phyloP scores from a whole-genome alignment of 2,329 filamentous ascomycete genomes.

The Monosporascus sp. region DNA sequence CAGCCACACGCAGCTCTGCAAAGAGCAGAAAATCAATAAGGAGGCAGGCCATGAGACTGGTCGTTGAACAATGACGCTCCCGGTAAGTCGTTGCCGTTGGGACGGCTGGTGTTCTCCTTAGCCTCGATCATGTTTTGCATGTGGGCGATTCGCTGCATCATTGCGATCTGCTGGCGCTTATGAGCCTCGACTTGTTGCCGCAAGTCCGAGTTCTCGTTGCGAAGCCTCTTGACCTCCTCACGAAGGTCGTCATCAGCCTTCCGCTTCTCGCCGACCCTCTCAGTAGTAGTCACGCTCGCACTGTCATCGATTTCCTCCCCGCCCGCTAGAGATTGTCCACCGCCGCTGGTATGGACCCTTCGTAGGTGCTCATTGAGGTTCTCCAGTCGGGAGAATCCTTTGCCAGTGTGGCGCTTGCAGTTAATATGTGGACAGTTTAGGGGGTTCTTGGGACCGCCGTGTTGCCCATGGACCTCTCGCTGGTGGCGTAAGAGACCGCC shows the following conservation, averaged over 20 bases:
- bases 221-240: slow-evolving; percentile 63
- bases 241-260: slow-evolving; percentile 50
- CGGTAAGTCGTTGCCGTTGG: neutral
- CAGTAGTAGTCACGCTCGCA: neutral
- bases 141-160: slow-evolving; percentile 11
- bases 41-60: too few relatives aligned
- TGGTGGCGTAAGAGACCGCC: slow-evolving; percentile 86
- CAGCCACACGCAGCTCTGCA: too few relatives aligned
- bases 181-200: slow-evolving; percentile 45
- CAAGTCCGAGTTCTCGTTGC: slow-evolving; percentile 59
- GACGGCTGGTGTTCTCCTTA: neutral
- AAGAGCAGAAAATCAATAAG: too few relatives aligned
- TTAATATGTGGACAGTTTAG: slow-evolving; percentile 80
- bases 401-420: slow-evolving; percentile 84
- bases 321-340: slow-evolving; percentile 22
- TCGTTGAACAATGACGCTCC: too few relatives aligned
- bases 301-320: slow-evolving; percentile 37
- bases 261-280: slow-evolving; percentile 38
- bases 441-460: slow-evolving; percentile 81
- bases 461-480: slow-evolving; percentile 87
- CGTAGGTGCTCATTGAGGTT: slow-evolving; percentile 92
- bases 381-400: slow-evolving; percentile 88
- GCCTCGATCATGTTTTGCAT: neutral
- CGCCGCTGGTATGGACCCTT: slow-evolving; percentile 68
- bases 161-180: slow-evolving; percentile 32